phyloP scores from a whole-genome alignment of 352 stramenopile species.

The Pythium graminicola region DNA sequence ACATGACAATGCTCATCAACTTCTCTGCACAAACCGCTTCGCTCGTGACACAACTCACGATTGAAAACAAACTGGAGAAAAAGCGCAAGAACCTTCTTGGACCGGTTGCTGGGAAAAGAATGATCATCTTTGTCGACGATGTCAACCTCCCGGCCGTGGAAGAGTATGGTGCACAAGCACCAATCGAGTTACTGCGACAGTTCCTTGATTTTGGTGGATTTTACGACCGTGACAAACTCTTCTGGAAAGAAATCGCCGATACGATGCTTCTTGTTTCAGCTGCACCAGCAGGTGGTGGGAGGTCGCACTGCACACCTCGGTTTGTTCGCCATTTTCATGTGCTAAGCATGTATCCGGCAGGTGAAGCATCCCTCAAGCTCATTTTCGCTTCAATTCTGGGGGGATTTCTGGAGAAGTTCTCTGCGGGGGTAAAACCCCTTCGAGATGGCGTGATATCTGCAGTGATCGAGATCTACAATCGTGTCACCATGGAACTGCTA shows the following conservation, averaged over 20 bases:
- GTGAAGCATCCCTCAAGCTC: conserved; percentile 81
- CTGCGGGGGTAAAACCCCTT: conserved; percentile 47
- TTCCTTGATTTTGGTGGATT: conserved; percentile 92
- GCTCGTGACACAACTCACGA: conserved; percentile 89
- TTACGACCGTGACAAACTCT: conserved; percentile 92
- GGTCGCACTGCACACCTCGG: conserved; percentile 83
- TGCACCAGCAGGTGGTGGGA: conserved; percentile 87
- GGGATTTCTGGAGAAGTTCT: conserved; percentile 70
- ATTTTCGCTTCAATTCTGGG: conserved; percentile 90
- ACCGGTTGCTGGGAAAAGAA: conserved; percentile 86
- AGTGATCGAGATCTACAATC: conserved; percentile 89
- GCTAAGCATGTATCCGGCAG: conserved; percentile 89
- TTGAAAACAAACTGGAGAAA: conserved; percentile 92
- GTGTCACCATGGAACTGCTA: conserved; percentile 81
- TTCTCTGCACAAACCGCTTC: conserved; percentile 91
- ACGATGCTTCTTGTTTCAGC: conserved; percentile 88
- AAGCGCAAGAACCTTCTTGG: conserved; percentile 90
- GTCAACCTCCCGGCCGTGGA: conserved; percentile 95
- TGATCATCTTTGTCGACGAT: conserved; percentile 93
- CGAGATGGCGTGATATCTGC: conserved; percentile 65
- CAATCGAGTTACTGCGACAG: conserved; percentile 92
- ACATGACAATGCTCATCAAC: conserved; percentile 87
- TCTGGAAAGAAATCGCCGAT: conserved; percentile 85
- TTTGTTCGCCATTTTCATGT: conserved; percentile 96
- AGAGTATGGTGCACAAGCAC: conserved; percentile 91